Conservation (phyloP, 495 filamentous ascomycete species). For the Aspergillus asperescens region DNA sequence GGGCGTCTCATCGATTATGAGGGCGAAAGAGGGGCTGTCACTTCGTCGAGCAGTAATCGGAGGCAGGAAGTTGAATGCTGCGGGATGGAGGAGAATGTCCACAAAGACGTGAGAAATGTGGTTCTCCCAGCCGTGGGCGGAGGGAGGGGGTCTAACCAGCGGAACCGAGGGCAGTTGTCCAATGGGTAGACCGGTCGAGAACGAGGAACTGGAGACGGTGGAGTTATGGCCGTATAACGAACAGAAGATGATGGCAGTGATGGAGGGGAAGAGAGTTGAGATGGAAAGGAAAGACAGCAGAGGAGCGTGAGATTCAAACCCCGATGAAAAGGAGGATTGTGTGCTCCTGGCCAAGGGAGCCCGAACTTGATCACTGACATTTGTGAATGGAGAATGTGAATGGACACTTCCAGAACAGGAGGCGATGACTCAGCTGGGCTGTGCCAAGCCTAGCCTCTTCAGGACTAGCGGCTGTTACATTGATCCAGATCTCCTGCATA, state of each 20-base stretch:
- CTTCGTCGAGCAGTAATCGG: background rate
- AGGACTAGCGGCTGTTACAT: background rate
- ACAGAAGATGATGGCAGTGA: background rate
- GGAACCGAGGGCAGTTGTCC: slow-evolving; percentile 12
- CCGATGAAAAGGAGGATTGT: background rate
- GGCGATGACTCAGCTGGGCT: slow-evolving; percentile 1
- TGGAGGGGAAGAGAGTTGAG: background rate
- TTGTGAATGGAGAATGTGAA: background rate
- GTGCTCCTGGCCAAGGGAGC: slow-evolving; percentile 10
- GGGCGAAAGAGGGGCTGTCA: background rate
- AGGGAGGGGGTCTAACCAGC: slow-evolving; percentile 10
- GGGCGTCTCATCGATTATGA: slow-evolving; percentile 3
- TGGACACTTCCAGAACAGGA: slow-evolving; percentile 5
- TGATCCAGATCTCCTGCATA: background rate
- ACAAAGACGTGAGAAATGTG: background rate
- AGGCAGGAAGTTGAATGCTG: background rate
- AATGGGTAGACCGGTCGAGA: slow-evolving; percentile 11
- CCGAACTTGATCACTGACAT: background rate
- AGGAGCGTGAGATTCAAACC: background rate
- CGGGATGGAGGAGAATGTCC: background rate
- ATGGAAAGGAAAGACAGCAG: background rate
- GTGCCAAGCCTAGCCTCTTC: background rate
- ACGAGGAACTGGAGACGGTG: slow-evolving; percentile 5
- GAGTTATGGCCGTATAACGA: background rate
- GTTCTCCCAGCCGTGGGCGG: slow-evolving; percentile 2